Percentiles rank a stretch among this genome's conserved stretches.
These are phyloP conservation scores for Agrocybe chaxingu DNA, from an alignment of 768 basidiomycete genomes.

Conservation along the genomic window DNA sequence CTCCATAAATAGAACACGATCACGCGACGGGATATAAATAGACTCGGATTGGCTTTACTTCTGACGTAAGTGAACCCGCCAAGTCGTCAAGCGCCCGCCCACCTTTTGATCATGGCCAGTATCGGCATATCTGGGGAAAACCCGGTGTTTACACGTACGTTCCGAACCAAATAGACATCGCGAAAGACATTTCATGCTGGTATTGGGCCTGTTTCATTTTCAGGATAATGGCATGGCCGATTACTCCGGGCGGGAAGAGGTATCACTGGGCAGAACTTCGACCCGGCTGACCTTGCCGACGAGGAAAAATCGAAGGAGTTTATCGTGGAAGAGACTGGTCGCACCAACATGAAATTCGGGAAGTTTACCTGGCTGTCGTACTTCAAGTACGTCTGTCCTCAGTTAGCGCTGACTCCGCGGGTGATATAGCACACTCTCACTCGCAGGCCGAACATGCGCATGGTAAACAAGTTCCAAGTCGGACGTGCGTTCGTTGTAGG, in stretches of 20 bases:
- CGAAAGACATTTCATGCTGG: too few species aligned
- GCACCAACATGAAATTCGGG: neutral
- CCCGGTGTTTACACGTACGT: neutral
- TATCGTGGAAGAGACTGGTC: neutral
- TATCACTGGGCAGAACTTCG: neutral
- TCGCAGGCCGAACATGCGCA: neutral
- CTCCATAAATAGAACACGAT: too few species aligned
- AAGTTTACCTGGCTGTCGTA: conserved; percentile 1
- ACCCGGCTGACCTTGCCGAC: neutral
- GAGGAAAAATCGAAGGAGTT: neutral
- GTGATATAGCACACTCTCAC: neutral
- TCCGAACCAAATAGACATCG: too few species aligned
- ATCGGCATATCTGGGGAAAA: conserved; percentile 1
- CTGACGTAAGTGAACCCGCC: too few species aligned
- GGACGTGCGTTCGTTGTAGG: neutral
- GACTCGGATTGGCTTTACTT: too few species aligned
- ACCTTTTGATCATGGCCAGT: neutral
- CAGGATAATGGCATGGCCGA: neutral
- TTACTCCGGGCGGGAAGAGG: neutral
- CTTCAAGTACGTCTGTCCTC: neutral
- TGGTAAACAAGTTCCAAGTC: neutral
- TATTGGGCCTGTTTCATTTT: too few species aligned
- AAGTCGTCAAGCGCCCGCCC: too few species aligned
- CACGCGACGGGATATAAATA: too few species aligned
- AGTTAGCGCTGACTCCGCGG: neutral